phyloP scores from a whole-genome alignment of 257 asterid genomes.

The Solanum peruvianum region DNA sequence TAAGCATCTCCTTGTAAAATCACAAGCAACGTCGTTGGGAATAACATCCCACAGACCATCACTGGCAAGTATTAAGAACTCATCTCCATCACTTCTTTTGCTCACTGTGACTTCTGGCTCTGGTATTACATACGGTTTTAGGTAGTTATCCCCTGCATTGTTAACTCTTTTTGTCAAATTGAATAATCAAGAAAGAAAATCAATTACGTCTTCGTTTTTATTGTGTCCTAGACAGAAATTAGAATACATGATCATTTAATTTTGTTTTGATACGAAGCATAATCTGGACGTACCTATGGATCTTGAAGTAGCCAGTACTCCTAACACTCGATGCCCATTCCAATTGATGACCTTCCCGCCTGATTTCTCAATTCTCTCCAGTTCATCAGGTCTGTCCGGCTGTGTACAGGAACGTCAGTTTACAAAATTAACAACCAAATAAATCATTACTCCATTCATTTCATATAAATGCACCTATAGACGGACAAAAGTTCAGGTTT shows the following conservation, averaged over 20 bases:
- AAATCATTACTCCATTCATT: neutral
- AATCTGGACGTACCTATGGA: slow-evolving; percentile 31
- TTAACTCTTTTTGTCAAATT: neutral
- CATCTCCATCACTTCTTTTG: slow-evolving; percentile 18
- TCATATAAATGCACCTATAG: neutral
- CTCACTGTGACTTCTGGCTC: slow-evolving; percentile 37
- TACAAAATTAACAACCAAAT: neutral
- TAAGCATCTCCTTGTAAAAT: slow-evolving; percentile 31
- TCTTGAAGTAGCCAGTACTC: slow-evolving; percentile 64
- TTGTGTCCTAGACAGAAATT: neutral
- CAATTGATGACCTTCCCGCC: slow-evolving; percentile 66
- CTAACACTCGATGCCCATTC: slow-evolving; percentile 53
- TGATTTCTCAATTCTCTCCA: slow-evolving; percentile 43
- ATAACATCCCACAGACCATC: slow-evolving; percentile 70
- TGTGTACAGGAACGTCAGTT: neutral
- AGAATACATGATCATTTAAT: neutral
- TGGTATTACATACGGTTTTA: slow-evolving; percentile 47
- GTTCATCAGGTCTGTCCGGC: slow-evolving; percentile 57
- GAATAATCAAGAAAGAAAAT: neutral
- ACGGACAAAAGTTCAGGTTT: too few species aligned
- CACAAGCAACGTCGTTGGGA: slow-evolving; percentile 43
- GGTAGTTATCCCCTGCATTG: slow-evolving; percentile 39
- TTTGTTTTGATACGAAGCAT: neutral
- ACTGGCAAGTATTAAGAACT: slow-evolving; percentile 54
- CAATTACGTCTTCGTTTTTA: neutral